These are phyloP conservation scores for Nephelium lappaceum DNA, from an alignment of 345 rosid species.

Conservation along the genomic window DNA sequence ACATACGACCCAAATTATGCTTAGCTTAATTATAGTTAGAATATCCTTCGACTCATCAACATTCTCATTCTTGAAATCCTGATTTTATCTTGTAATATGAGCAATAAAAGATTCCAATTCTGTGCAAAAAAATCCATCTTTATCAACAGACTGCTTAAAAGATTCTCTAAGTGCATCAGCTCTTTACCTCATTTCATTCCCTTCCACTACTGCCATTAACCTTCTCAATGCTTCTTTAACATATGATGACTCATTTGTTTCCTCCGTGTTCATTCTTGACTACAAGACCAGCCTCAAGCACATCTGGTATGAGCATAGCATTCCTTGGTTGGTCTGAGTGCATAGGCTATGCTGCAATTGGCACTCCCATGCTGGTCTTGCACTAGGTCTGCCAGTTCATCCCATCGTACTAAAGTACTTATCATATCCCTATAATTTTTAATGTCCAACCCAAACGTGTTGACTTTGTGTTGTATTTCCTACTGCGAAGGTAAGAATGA, in stretches of 20 bases:
- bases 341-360: conserved; percentile 22
- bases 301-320: background rate
- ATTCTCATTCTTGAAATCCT: background rate
- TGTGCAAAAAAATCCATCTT: background rate
- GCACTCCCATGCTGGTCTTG: conserved; percentile 8
- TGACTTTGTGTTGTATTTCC: no score
- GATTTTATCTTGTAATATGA: background rate
- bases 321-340: conserved; percentile 16
- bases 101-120: background rate
- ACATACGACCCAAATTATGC: background rate
- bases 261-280: background rate
- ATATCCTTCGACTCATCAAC: no score
- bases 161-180: background rate
- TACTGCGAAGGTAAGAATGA: no score
- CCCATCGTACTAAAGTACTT: no score
- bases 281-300: conserved; percentile 1
- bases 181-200: background rate
- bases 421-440: no score
- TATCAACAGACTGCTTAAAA: background rate
- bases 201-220: background rate
- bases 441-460: no score
- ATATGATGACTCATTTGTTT: background rate
- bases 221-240: background rate
- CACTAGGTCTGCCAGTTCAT: no score
- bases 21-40: background rate